Conservation (phyloP, 2,329 filamentous ascomycete genomes). For the Trichoderma sp. region DNA sequence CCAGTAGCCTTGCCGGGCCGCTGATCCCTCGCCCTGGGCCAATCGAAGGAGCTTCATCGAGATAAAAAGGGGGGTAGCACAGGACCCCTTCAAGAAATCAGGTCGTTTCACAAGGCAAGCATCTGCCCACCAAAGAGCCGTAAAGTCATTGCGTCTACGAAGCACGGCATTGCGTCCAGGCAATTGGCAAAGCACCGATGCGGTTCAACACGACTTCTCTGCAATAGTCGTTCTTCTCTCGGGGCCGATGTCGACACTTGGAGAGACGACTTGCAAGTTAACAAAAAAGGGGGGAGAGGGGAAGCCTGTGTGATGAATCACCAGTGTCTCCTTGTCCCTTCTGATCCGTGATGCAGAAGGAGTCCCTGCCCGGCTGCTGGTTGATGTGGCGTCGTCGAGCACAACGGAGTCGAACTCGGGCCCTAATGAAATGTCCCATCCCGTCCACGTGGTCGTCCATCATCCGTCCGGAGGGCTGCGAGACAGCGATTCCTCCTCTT, state of each 20-base stretch:
- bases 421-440: conserved; percentile 26
- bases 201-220: neutral
- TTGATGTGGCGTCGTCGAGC: conserved; percentile 20
- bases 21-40: conserved; percentile 4
- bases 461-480: conserved; percentile 18
- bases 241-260: neutral
- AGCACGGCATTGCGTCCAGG: neutral
- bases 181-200: neutral
- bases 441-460: conserved; percentile 27
- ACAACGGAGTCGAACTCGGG: conserved; percentile 10
- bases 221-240: neutral
- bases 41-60: neutral
- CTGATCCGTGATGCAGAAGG: conserved; percentile 8
- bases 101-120: conserved; percentile 3
- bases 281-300: neutral
- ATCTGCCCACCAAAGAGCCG: neutral
- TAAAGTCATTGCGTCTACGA: conserved; percentile 4
- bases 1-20: conserved; percentile 6
- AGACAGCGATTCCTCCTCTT: conserved; percentile 7
- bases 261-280: neutral
- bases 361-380: neutral
- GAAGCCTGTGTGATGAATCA: conserved; percentile 6
- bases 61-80: conserved; percentile 9
- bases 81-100: conserved; percentile 21
- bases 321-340: neutral